Evolutionary conservation across 202 grass and related monocot genomes (phyloP), one percentile per base, ranked within the genome.

Genomic region (Thinopyrum obtusiflorum): DNA sequence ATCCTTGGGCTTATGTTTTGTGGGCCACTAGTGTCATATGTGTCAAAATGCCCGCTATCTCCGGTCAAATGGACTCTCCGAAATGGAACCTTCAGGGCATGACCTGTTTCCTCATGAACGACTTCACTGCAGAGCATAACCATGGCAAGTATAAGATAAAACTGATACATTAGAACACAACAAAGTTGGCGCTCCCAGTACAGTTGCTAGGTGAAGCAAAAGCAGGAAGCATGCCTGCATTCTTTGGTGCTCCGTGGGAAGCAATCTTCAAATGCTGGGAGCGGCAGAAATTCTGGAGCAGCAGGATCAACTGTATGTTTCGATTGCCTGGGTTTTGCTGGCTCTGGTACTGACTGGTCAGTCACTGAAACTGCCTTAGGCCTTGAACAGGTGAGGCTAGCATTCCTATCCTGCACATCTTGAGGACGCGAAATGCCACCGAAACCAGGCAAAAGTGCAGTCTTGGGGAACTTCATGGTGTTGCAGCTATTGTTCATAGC

Each of bases 201-300:
- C 17, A 78, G 23, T 27, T 31, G 40, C 26, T 9, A 55, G 42
- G 4, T 5, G 55, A 53, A 85, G 49, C 4, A 1, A 62, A 76
- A 91, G 79, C 40, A 71, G 60, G 69, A 66, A 72, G n/a, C 77
- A 17, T 99, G 80, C 93, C 82, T 99, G 75, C 10, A 86, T 86
- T 99, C 97, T 80, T 98, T 98, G 20, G 93, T 98, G 61, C 97
- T 98, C 63, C 91, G 89, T 5, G 93, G 97, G 63, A 96, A 99
- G 80, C 97, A 99, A 69, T 97, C 87, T 70, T 99, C 87, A 85
- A 99, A 99, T 23, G 97, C 91, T 60, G 97, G 97, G 70, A 99
- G 90, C 2, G 97, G 93, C 75, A 99, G 90, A 90, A 99, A 99
- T 47, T 99, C 88, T 40, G 97, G 97, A 75, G 88, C 87, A 66